Base-by-base conservation (phyloP, 2,329 filamentous ascomycete genomes). In the Penicillium sclerotiorum region DNA sequence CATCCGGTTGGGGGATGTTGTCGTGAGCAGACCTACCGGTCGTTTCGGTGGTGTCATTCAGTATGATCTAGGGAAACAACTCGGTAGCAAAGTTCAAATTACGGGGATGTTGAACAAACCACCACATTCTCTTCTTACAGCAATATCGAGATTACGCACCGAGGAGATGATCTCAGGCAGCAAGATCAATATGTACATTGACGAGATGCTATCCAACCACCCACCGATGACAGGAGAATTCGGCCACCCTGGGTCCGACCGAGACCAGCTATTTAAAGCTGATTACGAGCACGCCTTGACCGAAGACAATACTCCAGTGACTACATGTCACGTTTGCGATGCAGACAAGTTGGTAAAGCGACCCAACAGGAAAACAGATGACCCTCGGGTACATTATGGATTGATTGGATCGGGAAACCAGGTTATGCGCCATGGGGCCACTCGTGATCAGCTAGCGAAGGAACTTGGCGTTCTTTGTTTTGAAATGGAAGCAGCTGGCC, bases 361-460 rank as follows among this genome's bases (percentile, higher is more conserved):
- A 4, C 3, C 12, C 2, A 5, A 6, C 4, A 4, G 20, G 15
- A 9, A 39, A 4, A 9, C 13, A 8, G 13, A 8, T 2, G 25
- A 28, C 2, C 25, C 25, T 9, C 30, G n/a, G 11, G 48, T 63
- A 12, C 59, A 61, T 41, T 61, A 60, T 39, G 60, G 60, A 7
- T 9, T 53, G 13, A 59, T 63, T 49, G 57, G 52, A 9, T 61
- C 59, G 13, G 60, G 28, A 4, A 56, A 60, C 33, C 33, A 25
- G 15, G 2, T 62, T 5, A 57, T 62, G n/a, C 56, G 55, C 17
- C 44, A 63, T 37, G 57, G 54, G 8, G 20, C 25, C 12, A 17
- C 44, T n/a, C 38, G 58, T 9, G 55, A 62, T 37, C 38, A 17
- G 13, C 32, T 57, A 9, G 22, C 33, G 2, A 21, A 36, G 21